A percentile compares a stretch with the other conserved stretches of the same genome.
Conservation (phyloP, 805 yeast species). For the Barnettozyma populi region DNA sequence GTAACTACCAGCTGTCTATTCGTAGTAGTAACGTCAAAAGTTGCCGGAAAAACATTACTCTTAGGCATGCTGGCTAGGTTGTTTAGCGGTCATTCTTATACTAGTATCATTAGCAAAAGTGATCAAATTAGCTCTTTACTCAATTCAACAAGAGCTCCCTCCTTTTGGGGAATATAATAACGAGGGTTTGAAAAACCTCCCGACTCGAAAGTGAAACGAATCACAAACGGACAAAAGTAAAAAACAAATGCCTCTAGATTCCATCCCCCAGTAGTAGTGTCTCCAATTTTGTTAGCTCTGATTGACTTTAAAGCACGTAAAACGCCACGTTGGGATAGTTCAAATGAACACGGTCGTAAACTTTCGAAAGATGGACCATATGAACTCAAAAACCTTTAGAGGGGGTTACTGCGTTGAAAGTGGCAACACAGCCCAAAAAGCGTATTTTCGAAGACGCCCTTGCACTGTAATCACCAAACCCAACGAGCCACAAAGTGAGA, state of each 20-base stretch:
- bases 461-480: background rate
- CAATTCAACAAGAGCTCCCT: background rate
- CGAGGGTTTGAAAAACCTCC: too few relatives aligned
- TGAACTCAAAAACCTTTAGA: background rate
- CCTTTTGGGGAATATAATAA: too few relatives aligned
- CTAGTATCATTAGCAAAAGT: too few relatives aligned
- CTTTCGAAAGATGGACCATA: background rate
- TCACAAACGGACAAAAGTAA: too few relatives aligned
- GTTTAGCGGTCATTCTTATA: background rate
- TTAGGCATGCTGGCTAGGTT: background rate
- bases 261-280: too few relatives aligned
- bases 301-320: too few relatives aligned
- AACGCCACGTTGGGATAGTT: too few relatives aligned
- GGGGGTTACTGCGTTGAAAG: background rate
- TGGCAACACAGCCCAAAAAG: background rate
- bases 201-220: too few relatives aligned
- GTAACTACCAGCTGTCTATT: background rate
- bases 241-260: too few relatives aligned
- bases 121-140: background rate
- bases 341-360: background rate
- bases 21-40: background rate
- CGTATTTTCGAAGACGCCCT: background rate
- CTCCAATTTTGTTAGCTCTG: too few relatives aligned
- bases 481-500: background rate
- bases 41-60: slow-evolving; percentile 3